Evolutionary conservation across 2,329 filamentous ascomycete species (phyloP), one percentile per base, ranked within the genome.

Genomic region (Neoarthrinium moseri): DNA sequence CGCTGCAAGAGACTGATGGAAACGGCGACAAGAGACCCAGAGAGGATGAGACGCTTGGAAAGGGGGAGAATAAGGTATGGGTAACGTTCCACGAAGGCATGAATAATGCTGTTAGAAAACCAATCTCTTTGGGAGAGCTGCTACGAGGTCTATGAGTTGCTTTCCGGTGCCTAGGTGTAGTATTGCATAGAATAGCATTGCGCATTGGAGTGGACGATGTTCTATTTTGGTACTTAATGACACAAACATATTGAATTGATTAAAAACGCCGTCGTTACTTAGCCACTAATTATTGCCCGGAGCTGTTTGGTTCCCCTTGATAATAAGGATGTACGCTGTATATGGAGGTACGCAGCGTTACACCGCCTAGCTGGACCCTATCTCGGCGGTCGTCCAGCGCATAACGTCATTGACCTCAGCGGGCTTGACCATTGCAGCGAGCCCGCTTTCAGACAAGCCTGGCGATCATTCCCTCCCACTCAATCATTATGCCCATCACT

Each of bases 21-120:
- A 67, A 64, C 40, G 54, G 52, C 17, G 54, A 48, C 43, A 62
- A 48, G 43, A 56, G 57, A 46, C 47, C 62, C 46, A 53, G 54
- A 34, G 43, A 61, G 6, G 21, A 23, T 21, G 32, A 36, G 10
- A 43, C 61, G 3, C 30, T 54, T 5, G 56, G 59, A 20, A 64
- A 64, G 49, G 67, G 70, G 38, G 77, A 78, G 37, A 73, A 71
- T 10, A 81, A 82, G 55, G 80, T 86, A 6, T 91, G 87, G 86
- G 80, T 89, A 26, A 87, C 77, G 39, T 91, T 82, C 61, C 81
- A 90, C 57, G 87, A 91, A 65, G 87, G 87, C 0, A 87, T 84
- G 59, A 87, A 83, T 20, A 90, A 91, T 72, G 87, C 87, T 15
- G 87, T 91, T 29, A 75, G 84, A 59, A 91, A 90, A 62, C 84